These are phyloP conservation scores for Rhynchosporium graminicola DNA, from an alignment of 2,329 filamentous ascomycete genomes.

Conservation along the genomic window DNA sequence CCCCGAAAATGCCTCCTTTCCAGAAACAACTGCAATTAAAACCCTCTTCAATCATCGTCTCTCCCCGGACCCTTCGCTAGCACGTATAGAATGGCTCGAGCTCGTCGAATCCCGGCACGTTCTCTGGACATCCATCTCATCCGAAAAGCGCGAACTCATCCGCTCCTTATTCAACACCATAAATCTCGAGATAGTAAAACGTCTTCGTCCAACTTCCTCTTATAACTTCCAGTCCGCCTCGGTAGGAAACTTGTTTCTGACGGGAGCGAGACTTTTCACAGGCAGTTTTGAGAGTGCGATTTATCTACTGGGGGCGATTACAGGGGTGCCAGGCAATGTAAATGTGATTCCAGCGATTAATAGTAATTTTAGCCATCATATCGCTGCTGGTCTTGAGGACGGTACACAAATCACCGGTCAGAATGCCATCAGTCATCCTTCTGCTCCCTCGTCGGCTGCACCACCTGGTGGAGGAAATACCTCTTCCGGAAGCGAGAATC, in stretches of 20 bases:
- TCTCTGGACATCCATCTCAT: conserved; percentile 72
- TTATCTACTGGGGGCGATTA: conserved; percentile 84
- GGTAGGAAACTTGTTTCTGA: conserved; percentile 78
- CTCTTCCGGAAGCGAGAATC: neutral
- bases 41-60: conserved; percentile 86
- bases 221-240: conserved; percentile 79
- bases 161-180: conserved; percentile 75
- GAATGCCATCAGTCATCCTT: conserved; percentile 86
- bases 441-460: conserved; percentile 27
- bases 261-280: conserved; percentile 84
- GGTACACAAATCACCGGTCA: conserved; percentile 83
- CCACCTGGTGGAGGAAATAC: conserved; percentile 27
- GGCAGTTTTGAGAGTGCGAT: conserved; percentile 92
- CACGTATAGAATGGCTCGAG: conserved; percentile 80
- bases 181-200: conserved; percentile 77
- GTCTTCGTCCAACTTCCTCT: conserved; percentile 68
- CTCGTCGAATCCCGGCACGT: conserved; percentile 81
- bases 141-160: conserved; percentile 74
- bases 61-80: conserved; percentile 58
- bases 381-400: conserved; percentile 77
- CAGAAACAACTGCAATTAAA: conserved; percentile 75
- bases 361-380: conserved; percentile 94
- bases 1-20: conserved; percentile 59
- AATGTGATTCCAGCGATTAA: conserved; percentile 88
- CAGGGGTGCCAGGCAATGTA: conserved; percentile 74